These are phyloP conservation scores for Rhodotorula kratochvilovae DNA, from an alignment of 768 basidiomycete genomes.

Conservation along the genomic window DNA sequence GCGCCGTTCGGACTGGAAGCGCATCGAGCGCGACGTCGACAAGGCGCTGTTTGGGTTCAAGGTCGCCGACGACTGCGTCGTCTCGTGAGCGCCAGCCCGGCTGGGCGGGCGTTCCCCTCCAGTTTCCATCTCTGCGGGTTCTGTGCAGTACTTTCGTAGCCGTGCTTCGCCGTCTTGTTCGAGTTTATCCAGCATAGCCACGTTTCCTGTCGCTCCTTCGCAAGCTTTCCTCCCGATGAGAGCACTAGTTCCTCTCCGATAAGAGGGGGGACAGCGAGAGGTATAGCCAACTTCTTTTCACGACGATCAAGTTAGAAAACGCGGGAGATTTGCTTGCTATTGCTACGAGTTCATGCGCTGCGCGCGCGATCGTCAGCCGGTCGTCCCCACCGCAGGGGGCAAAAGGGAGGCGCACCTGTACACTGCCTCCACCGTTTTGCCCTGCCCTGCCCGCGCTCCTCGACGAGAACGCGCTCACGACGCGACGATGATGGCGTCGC, in stretches of 20 bases:
- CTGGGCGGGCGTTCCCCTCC: not conserved
- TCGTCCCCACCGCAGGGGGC: too few relatives aligned
- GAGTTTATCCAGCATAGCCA: too few relatives aligned
- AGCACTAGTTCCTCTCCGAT: too few relatives aligned
- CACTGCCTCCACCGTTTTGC: not conserved
- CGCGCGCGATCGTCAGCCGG: too few relatives aligned
- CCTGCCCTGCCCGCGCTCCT: not conserved
- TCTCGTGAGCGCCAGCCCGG: not conserved
- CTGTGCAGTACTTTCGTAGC: not conserved
- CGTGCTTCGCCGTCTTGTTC: too few relatives aligned
- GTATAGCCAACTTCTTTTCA: too few relatives aligned
- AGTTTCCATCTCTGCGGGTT: not conserved
- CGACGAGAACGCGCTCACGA: not conserved
- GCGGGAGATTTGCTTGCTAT: too few relatives aligned
- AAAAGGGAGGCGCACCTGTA: constrained; percentile 3
- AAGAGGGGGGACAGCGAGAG: too few relatives aligned
- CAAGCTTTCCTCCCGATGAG: too few relatives aligned
- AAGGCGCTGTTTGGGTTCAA: constrained; percentile 44
- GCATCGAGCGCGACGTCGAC: constrained; percentile 86
- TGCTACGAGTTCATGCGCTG: too few relatives aligned
- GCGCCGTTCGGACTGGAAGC: constrained; percentile 74
- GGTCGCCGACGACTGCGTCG: constrained; percentile 28
- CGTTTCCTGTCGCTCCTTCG: too few relatives aligned
- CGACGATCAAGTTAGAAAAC: too few relatives aligned
- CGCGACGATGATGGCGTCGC: constrained; percentile 38